Conservation (phyloP, 352 stramenopile genomes). For the Globisporangium acanthophoron region DNA sequence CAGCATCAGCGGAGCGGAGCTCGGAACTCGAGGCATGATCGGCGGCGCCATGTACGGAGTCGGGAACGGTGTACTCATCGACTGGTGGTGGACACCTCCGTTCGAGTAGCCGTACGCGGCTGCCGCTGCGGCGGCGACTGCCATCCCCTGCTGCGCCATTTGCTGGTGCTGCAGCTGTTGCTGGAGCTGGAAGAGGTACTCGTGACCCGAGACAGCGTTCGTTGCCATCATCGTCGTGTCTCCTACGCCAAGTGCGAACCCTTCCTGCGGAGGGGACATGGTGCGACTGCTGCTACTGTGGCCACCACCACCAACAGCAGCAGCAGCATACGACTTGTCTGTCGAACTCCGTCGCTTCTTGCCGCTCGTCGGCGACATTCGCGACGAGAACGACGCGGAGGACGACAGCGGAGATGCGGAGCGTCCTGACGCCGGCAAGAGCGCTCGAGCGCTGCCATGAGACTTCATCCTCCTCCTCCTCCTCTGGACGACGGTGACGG, state of each 20-base stretch:
- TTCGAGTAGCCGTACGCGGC: slow-evolving; percentile 27
- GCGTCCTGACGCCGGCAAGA: slow-evolving; percentile 15
- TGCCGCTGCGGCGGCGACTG: slow-evolving; percentile 8
- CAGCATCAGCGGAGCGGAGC: neutral
- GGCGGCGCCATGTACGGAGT: slow-evolving; percentile 10
- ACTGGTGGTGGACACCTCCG: slow-evolving; percentile 3
- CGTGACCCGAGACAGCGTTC: slow-evolving; percentile 7
- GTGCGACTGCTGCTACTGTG: slow-evolving; percentile 6
- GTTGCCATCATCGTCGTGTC: slow-evolving; percentile 3
- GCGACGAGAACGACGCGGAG: slow-evolving; percentile 10
- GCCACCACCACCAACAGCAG: neutral
- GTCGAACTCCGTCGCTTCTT: slow-evolving; percentile 11
- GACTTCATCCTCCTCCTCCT: slow-evolving; percentile 18
- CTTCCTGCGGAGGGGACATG: slow-evolving; percentile 6
- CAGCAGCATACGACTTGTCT: slow-evolving; percentile 4
- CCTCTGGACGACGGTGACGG: too few relatives aligned
- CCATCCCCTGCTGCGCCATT: slow-evolving; percentile 28
- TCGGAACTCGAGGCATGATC: slow-evolving; percentile 7
- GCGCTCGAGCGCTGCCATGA: slow-evolving; percentile 17
- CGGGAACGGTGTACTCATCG: slow-evolving; percentile 16
- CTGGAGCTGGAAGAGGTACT: slow-evolving; percentile 39
- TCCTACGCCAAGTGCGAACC: slow-evolving; percentile 6
- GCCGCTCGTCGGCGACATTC: slow-evolving; percentile 20
- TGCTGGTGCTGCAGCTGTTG: slow-evolving; percentile 44
- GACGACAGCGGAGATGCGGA: slow-evolving; percentile 18